These are phyloP conservation scores for Mariannaea sp. DNA, from an alignment of 2,329 filamentous ascomycete species.

Conservation along the genomic window DNA sequence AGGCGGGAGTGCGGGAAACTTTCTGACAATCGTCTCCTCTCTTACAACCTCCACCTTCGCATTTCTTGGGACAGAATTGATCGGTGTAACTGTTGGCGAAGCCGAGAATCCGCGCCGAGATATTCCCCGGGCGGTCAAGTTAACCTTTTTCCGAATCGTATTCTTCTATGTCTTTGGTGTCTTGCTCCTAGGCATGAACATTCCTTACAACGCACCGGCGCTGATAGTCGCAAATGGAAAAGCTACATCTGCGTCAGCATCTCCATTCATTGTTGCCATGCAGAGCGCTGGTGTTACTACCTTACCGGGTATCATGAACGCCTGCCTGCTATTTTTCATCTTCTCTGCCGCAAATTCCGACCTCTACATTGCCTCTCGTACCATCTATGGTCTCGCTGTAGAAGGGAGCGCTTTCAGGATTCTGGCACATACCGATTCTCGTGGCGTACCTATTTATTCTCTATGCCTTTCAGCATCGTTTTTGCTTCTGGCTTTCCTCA, in stretches of 20 bases:
- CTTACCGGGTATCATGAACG: slow-evolving; percentile 73
- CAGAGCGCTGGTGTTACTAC: slow-evolving; percentile 63
- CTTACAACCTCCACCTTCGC: slow-evolving; percentile 80
- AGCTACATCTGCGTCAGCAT: slow-evolving; percentile 50
- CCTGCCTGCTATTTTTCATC: slow-evolving; percentile 74
- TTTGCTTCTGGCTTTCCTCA: slow-evolving; percentile 69
- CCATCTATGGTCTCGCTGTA: slow-evolving; percentile 72
- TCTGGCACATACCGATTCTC: slow-evolving; percentile 70
- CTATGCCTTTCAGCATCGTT: slow-evolving; percentile 64
- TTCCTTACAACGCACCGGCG: slow-evolving; percentile 68
- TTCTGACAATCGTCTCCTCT: slow-evolving; percentile 38
- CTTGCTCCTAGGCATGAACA: slow-evolving; percentile 74
- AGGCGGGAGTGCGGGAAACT: no score
- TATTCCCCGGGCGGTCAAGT: slow-evolving; percentile 75
- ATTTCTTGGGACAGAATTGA: slow-evolving; percentile 76
- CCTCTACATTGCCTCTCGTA: slow-evolving; percentile 76
- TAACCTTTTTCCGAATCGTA: slow-evolving; percentile 81
- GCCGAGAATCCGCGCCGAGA: slow-evolving; percentile 78
- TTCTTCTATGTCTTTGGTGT: slow-evolving; percentile 79
- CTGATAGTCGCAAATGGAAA: slow-evolving; percentile 62
- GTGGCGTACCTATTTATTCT: slow-evolving; percentile 71
- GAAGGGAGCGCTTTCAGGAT: slow-evolving; percentile 74
- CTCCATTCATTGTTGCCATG: slow-evolving; percentile 77
- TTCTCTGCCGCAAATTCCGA: slow-evolving; percentile 79
- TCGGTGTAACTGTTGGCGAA: slow-evolving; percentile 78